A percentile compares a stretch with the other conserved stretches of the same genome.
phyloP scores from a whole-genome alignment of 2,329 filamentous ascomycete genomes.

The Cadophora luteo-olivacea region DNA sequence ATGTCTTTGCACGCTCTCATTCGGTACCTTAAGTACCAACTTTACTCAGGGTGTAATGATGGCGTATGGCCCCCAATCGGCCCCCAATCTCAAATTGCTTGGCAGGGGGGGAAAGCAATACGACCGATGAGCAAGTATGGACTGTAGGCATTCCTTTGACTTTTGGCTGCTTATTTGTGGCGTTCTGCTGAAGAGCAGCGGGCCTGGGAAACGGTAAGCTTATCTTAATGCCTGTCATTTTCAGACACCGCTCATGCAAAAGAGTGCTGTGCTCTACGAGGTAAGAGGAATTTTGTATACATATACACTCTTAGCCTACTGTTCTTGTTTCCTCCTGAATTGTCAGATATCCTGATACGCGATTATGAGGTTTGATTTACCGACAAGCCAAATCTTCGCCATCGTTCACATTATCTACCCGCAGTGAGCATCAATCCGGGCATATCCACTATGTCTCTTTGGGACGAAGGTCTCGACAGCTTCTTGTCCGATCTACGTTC shows the following conservation, averaged over 20 bases:
- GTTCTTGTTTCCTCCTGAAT: background rate
- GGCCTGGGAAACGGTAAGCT: background rate
- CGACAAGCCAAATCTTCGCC: background rate
- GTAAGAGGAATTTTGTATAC: background rate
- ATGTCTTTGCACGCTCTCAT: background rate
- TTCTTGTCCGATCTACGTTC: constrained; percentile 6
- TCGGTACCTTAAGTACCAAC: background rate
- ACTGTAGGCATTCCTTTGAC: background rate
- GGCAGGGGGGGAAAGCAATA: background rate
- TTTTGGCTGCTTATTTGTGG: background rate
- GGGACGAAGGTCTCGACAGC: background rate
- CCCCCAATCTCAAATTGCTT: background rate
- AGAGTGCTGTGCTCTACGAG: background rate
- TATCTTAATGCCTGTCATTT: background rate
- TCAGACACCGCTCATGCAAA: background rate
- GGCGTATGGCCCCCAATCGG: constrained; percentile 3
- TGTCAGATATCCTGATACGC: background rate
- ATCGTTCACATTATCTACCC: background rate
- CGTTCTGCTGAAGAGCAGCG: background rate
- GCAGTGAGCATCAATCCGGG: background rate
- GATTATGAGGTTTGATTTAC: background rate
- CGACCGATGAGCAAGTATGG: background rate
- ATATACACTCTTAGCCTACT: background rate
- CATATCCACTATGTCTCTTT: constrained; percentile 2
- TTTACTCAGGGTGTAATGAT: background rate